A percentile compares a stretch with the other conserved stretches of the same genome.
These are phyloP conservation scores for Liriodendron chinense DNA, from an alignment of 164 flowering plant species.

Conservation along the genomic window DNA sequence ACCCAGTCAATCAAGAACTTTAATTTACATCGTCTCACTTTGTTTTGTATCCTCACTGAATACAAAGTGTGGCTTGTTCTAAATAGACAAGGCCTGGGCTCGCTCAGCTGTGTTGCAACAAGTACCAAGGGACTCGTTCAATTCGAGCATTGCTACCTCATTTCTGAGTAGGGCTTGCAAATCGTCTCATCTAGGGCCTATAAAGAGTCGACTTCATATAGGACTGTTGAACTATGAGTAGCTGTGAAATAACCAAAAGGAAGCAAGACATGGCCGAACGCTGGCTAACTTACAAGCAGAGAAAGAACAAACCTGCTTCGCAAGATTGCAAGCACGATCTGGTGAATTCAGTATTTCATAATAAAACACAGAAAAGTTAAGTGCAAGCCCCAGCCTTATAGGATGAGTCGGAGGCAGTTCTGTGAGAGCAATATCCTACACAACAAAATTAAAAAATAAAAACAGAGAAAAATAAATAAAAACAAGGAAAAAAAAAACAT, in stretches of 20 bases:
- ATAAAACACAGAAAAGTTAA: conserved; percentile 19
- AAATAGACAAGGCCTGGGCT: no score
- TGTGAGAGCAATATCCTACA: conserved; percentile 16
- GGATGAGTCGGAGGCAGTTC: conserved; percentile 19
- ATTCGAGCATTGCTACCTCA: background rate
- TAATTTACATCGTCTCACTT: no score
- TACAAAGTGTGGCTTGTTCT: no score
- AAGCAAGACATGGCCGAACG: background rate
- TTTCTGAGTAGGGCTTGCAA: background rate
- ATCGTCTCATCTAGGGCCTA: background rate
- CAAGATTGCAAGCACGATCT: conserved; percentile 18
- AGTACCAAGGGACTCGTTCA: background rate
- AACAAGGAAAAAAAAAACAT: background rate
- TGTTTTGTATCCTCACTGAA: no score
- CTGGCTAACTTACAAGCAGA: background rate
- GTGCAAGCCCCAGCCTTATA: conserved; percentile 20
- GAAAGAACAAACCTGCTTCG: conserved; percentile 14
- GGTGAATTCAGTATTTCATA: conserved; percentile 19
- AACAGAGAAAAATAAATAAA: background rate
- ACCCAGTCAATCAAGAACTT: no score
- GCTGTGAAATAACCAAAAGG: background rate
- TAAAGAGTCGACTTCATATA: background rate
- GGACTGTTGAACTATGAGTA: background rate
- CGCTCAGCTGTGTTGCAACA: background rate
- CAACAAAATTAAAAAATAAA: background rate